Evolutionary conservation across 2,329 filamentous ascomycete species (phyloP).

Genomic region (Aspergillus ruber): DNA sequence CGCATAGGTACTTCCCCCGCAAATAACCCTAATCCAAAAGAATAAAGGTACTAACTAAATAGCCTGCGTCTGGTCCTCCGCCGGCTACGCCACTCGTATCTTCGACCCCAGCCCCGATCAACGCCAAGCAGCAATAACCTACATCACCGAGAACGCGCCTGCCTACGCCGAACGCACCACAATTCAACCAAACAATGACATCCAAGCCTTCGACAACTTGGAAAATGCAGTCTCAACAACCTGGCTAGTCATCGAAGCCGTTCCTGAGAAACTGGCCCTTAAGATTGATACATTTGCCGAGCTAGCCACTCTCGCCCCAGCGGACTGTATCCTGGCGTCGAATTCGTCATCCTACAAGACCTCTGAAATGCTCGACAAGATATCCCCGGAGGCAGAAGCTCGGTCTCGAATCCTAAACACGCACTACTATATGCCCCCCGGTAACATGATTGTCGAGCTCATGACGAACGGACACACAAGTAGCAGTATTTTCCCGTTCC

Average conservation of each 20-base stretch:
- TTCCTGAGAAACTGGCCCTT: slow-evolving; percentile 45
- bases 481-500: slow-evolving; percentile 39
- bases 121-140: slow-evolving; percentile 12
- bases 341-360: slow-evolving; percentile 51
- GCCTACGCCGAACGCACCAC: slow-evolving; percentile 23
- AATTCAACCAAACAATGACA: slow-evolving; percentile 23
- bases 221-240: slow-evolving; percentile 37
- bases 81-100: slow-evolving; percentile 23
- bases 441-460: slow-evolving; percentile 44
- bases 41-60: not conserved
- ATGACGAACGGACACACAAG: slow-evolving; percentile 48
- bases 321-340: slow-evolving; percentile 45
- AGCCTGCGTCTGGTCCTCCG: slow-evolving; percentile 29
- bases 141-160: slow-evolving; percentile 25
- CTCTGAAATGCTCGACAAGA: slow-evolving; percentile 42
- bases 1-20: too few species aligned
- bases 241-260: slow-evolving; percentile 51
- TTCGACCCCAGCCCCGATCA: slow-evolving; percentile 27
- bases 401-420: slow-evolving; percentile 43
- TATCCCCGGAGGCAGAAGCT: slow-evolving; percentile 25
- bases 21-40: too few species aligned
- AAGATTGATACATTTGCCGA: slow-evolving; percentile 46
- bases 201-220: slow-evolving; percentile 31
- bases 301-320: slow-evolving; percentile 37
- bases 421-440: slow-evolving; percentile 48